Conservation (phyloP, 2,329 filamentous ascomycete genomes). For the Penicillium nordicum region DNA sequence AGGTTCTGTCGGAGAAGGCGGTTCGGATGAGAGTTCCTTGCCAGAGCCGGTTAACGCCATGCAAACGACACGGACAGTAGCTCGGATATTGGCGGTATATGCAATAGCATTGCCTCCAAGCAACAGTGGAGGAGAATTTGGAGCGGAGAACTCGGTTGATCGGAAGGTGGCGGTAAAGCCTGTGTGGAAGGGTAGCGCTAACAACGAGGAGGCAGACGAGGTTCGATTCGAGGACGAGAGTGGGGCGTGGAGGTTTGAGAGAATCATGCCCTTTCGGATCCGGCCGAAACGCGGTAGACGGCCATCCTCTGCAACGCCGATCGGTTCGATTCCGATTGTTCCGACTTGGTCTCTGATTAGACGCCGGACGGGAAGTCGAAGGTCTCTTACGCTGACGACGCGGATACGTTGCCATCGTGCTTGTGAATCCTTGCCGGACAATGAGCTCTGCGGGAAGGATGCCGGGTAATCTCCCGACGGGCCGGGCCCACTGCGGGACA, state of each 20-base stretch:
- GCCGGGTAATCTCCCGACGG: conserved; percentile 34
- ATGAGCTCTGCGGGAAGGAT: conserved; percentile 28
- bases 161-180: conserved; percentile 70
- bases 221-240: conserved; percentile 43
- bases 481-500: conserved; percentile 30
- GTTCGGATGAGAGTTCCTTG: conserved; percentile 27
- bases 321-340: conserved; percentile 69
- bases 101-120: conserved; percentile 59
- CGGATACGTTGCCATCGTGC: conserved; percentile 76
- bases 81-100: conserved; percentile 82
- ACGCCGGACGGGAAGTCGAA: conserved; percentile 75
- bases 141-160: conserved; percentile 51
- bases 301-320: conserved; percentile 21
- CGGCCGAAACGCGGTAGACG: conserved; percentile 34
- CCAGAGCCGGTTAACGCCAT: conserved; percentile 40
- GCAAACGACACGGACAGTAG: conserved; percentile 69
- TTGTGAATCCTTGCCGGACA: conserved; percentile 49
- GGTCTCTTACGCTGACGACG: conserved; percentile 81
- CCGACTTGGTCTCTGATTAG: conserved; percentile 81
- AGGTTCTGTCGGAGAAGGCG: conserved; percentile 32
- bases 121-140: conserved; percentile 54
- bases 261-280: conserved; percentile 76
- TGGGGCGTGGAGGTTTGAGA: conserved; percentile 59
- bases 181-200: conserved; percentile 50
- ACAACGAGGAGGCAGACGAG: conserved; percentile 10